Evolutionary conservation across 2,329 filamentous ascomycete species (phyloP).

Genomic region (Nothophaeocryptopus gaeumannii): DNA sequence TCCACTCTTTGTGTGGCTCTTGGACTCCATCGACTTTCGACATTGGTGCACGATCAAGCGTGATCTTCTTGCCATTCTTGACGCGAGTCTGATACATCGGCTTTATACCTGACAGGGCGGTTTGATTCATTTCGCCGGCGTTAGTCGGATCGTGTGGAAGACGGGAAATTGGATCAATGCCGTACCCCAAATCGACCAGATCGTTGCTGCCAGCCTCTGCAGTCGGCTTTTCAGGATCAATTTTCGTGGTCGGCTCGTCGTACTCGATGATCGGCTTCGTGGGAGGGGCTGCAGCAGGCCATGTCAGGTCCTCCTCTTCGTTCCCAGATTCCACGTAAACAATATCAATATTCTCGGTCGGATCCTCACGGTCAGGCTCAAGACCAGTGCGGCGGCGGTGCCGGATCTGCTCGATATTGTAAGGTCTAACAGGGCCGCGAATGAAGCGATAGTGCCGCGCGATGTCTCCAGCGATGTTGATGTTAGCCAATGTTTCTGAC

Average conservation of each 20-base stretch:
- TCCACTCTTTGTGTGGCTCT: constrained; percentile 70
- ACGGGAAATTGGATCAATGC: constrained; percentile 11
- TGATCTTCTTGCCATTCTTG: constrained; percentile 16
- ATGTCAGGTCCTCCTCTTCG: too few species aligned
- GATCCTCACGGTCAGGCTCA: too few species aligned
- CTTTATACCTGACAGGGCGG: not conserved
- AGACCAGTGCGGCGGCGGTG: too few species aligned
- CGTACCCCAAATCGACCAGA: constrained; percentile 3
- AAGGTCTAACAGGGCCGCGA: too few species aligned
- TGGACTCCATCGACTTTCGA: constrained; percentile 1
- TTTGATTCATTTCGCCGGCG: constrained; percentile 19
- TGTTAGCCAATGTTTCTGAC: too few species aligned
- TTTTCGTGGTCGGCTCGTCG: not conserved
- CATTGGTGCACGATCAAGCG: constrained; percentile 17
- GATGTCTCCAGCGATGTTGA: too few species aligned
- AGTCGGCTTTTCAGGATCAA: not conserved
- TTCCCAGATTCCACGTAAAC: too few species aligned
- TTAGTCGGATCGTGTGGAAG: constrained; percentile 20
- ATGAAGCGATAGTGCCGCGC: too few species aligned
- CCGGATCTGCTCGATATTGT: too few species aligned
- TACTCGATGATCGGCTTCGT: not conserved
- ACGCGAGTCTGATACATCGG: constrained; percentile 19
- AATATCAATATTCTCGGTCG: too few species aligned
- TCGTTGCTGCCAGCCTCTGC: too few species aligned
- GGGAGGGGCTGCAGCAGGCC: too few species aligned